Evolutionary conservation across 2,329 filamentous ascomycete genomes (phyloP).

Genomic region (Microcyclosporella mali): DNA sequence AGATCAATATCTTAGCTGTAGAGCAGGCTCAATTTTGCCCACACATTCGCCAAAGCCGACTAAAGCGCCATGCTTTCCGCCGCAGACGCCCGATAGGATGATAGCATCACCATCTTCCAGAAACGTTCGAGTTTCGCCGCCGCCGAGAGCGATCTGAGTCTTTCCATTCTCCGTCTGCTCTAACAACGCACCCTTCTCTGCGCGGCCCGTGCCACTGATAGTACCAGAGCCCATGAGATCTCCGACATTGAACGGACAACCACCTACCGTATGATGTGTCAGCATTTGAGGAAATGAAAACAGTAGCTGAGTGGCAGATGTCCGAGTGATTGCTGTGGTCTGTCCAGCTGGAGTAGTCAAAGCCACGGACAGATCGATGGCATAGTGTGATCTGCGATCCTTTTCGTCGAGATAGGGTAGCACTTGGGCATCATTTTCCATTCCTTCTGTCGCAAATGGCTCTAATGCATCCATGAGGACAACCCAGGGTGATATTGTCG

Average conservation of each 20-base stretch:
- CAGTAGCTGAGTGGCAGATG: slow-evolving; percentile 61
- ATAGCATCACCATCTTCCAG: slow-evolving; percentile 69
- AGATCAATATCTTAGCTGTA: slow-evolving; percentile 13
- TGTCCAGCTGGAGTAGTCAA: slow-evolving; percentile 45
- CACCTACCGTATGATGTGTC: slow-evolving; percentile 69
- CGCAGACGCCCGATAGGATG: slow-evolving; percentile 59
- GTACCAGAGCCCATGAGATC: slow-evolving; percentile 75
- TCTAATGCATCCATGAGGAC: slow-evolving; percentile 70
- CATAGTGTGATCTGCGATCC: slow-evolving; percentile 54
- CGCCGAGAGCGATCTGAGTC: slow-evolving; percentile 52
- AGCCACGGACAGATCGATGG: slow-evolving; percentile 64
- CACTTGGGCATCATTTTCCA: slow-evolving; percentile 50
- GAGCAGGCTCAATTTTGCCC: slow-evolving; percentile 52
- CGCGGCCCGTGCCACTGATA: slow-evolving; percentile 58
- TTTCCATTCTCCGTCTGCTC: slow-evolving; percentile 69
- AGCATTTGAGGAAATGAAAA: slow-evolving; percentile 82
- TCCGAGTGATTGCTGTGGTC: slow-evolving; percentile 48
- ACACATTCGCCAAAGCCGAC: slow-evolving; percentile 72
- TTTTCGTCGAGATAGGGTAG: slow-evolving; percentile 61
- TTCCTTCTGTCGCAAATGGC: slow-evolving; percentile 55
- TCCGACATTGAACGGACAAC: slow-evolving; percentile 66
- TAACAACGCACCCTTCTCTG: slow-evolving; percentile 61
- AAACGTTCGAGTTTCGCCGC: slow-evolving; percentile 63
- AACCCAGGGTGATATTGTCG: slow-evolving; percentile 72
- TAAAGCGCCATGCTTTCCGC: slow-evolving; percentile 54